Evolutionary conservation across 345 rosid species (phyloP).

Genomic region (Eucalyptus tenuipes): DNA sequence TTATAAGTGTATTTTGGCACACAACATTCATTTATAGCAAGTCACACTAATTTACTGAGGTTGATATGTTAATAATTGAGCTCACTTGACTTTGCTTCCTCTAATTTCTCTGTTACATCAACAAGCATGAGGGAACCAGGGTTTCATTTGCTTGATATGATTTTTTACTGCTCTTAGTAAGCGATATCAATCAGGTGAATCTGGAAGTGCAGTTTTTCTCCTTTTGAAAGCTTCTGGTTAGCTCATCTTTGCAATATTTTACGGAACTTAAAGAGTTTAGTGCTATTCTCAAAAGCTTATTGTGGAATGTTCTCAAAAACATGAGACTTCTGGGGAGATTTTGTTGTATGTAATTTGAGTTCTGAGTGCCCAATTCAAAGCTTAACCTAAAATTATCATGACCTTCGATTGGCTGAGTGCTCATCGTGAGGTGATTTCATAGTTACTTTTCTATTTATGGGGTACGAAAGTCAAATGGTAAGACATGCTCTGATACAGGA

Average conservation of each 20-base stretch:
- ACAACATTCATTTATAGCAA: neutral
- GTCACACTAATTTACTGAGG: neutral
- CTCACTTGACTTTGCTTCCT: neutral
- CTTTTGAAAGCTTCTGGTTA: neutral
- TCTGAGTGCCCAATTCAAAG: neutral
- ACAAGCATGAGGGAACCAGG: neutral
- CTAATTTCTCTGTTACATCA: neutral
- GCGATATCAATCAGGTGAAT: neutral
- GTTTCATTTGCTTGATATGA: neutral
- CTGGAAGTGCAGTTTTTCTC: neutral
- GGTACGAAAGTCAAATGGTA: neutral
- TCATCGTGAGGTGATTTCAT: neutral
- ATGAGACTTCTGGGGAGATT: neutral
- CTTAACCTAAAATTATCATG: neutral
- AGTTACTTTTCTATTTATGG: neutral
- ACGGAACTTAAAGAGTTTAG: neutral
- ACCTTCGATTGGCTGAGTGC: neutral
- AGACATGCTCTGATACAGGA: neutral
- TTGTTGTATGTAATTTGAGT: neutral
- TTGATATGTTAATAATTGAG: neutral
- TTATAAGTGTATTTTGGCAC: neutral
- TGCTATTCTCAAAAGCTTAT: neutral
- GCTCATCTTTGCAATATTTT: neutral
- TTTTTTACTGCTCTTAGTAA: neutral
- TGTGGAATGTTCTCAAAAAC: neutral